A percentile compares a stretch with the other conserved stretches of the same genome.
These are phyloP conservation scores for Echinosphaeria canescens DNA, from an alignment of 2,329 filamentous ascomycete genomes.

Conservation along the genomic window DNA sequence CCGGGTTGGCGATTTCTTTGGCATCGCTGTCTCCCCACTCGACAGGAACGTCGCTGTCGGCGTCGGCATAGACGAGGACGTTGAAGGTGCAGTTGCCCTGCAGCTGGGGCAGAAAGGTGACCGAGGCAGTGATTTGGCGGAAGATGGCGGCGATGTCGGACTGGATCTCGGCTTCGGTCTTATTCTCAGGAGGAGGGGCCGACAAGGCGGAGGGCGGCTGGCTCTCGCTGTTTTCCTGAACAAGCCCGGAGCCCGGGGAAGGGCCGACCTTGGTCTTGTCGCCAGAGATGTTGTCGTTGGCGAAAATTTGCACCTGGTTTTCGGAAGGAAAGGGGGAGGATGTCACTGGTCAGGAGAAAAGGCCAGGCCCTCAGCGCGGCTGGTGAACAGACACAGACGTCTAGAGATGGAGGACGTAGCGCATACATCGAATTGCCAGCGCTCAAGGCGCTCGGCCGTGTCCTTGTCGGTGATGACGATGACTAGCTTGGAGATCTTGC, in stretches of 20 bases:
- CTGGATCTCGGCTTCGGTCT: slow-evolving; percentile 87
- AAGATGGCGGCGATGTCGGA: slow-evolving; percentile 92
- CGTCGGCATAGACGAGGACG: slow-evolving; percentile 92
- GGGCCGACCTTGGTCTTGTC: slow-evolving; percentile 52
- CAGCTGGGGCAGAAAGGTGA: slow-evolving; percentile 89
- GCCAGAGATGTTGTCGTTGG: slow-evolving; percentile 27
- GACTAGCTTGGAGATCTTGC: slow-evolving; percentile 93
- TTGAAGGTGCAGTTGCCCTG: slow-evolving; percentile 96
- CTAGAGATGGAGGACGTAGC: slow-evolving; percentile 5
- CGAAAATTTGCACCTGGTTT: slow-evolving; percentile 17
- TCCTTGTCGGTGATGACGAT: slow-evolving; percentile 96
- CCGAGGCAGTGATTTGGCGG: slow-evolving; percentile 91
- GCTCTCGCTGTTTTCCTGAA: too few species aligned
- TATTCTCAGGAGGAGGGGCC: too few species aligned
- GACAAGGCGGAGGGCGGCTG: too few species aligned
- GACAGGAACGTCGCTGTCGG: slow-evolving; percentile 86
- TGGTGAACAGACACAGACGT: too few species aligned
- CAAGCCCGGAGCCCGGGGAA: slow-evolving; percentile 9
- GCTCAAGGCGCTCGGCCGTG: slow-evolving; percentile 84
- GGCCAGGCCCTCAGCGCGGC: too few species aligned
- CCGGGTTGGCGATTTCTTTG: slow-evolving; percentile 85
- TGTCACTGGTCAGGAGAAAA: too few species aligned
- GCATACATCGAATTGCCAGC: slow-evolving; percentile 96
- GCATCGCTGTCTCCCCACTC: slow-evolving; percentile 98
- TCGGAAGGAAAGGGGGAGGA: slow-evolving; percentile 1